Evolutionary conservation across 2,329 filamentous ascomycete genomes (phyloP), one percentile per base, ranked within the genome.

Genomic region (Calonectria hawksworthii): DNA sequence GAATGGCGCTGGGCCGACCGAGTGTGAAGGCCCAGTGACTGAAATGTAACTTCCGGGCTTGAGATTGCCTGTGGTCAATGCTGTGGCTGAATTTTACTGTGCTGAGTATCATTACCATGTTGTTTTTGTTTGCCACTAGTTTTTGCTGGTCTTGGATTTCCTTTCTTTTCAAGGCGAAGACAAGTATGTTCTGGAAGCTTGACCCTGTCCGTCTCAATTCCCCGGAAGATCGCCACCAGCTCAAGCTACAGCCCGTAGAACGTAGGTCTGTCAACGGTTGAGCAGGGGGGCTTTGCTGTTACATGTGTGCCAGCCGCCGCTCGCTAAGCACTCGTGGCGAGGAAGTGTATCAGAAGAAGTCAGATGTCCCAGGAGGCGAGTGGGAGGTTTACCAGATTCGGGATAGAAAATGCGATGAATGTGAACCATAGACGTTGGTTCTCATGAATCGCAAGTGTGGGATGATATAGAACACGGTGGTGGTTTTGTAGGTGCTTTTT

Each of bases 121-220:
- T 41, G 34, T 26, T 63, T 63, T 28, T 63, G 56, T 41, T 34
- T 16, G 34, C 34, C 23, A 28, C 34, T 41, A 21, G 23, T 36
- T 14, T 14, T 36, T 34, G 34, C n/a, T 28, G 34, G 56, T 14
- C 30, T 41, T 63, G 44, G 21, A 6, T 28, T 41, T 63, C 23
- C 38, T 63, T 63, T 36, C 56, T 28, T 38, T 41, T 63, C 16
- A 34, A 63, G 56, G 13, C 18, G 41, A n/a, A 28, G 51, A 51
- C 41, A 26, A 51, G 44, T 30, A 32, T 63, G 32, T 64, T 72
- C 64, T 65, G 44, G 50, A 72, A 65, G 64, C 65, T 69, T 47
- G 32, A 59, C 23, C 32, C 21, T 47, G 44, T n/a, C 10, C 28
- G 23, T n/a, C 56, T 38, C 32, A 26, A 34, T 32, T 23, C 34